Percentiles rank a stretch among this genome's conserved stretches.
Conservation (phyloP, 352 stramenopile genomes). For the Pythium periplocum region DNA sequence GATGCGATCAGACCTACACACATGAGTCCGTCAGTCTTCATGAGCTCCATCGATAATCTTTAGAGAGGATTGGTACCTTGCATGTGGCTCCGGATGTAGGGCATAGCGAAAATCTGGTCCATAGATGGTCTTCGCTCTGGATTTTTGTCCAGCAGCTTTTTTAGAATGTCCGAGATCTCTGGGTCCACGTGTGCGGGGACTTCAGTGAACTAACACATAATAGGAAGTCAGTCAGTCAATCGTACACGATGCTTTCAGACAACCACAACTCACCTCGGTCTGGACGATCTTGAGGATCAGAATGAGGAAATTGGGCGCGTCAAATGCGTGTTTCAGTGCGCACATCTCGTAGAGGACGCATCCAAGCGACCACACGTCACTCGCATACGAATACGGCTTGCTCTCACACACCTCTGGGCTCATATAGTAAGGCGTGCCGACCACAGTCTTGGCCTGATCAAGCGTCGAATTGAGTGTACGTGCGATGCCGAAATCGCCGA, state of each 20-base stretch:
- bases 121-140: constrained; percentile 59
- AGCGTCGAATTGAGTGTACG: constrained; percentile 79
- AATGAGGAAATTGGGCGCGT: constrained; percentile 77
- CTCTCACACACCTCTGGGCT: constrained; percentile 91
- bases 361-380: constrained; percentile 92
- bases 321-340: constrained; percentile 79
- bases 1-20: constrained; percentile 41
- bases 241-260: not conserved
- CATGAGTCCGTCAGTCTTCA: not conserved
- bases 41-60: not conserved
- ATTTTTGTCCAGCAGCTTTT: constrained; percentile 55
- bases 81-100: constrained; percentile 76
- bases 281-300: constrained; percentile 84
- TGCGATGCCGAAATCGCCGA: constrained; percentile 93
- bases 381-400: constrained; percentile 89
- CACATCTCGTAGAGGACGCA: constrained; percentile 90
- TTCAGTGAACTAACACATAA: constrained; percentile 29
- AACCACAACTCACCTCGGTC: constrained; percentile 43
- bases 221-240: not conserved
- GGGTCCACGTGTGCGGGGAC: constrained; percentile 55
- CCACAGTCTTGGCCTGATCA: constrained; percentile 85
- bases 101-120: constrained; percentile 69
- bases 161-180: constrained; percentile 48
- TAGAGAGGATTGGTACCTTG: constrained; percentile 22
- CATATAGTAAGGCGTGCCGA: constrained; percentile 94